Evolutionary conservation across 2,329 filamentous ascomycete species (phyloP), one percentile per base, ranked within the genome.

Genomic region (Alternaria angustiovoidea): DNA sequence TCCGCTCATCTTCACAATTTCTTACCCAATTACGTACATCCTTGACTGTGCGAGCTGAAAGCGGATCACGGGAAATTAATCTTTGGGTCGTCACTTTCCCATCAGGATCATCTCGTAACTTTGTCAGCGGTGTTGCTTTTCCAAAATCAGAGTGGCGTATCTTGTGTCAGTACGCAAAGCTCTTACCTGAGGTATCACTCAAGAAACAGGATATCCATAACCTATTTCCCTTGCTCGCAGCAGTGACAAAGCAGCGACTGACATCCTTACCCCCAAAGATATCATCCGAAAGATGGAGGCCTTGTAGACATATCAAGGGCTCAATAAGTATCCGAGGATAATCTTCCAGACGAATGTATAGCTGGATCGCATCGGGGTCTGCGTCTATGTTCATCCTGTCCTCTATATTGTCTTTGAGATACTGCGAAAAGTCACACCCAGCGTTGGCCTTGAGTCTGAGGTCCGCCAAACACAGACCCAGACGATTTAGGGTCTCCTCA

Each of bases 71-170:
- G 2, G 14, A 2, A 2, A 36, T 3, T 2, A 14, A 12, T 1
- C 1, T 16, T 1, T 0, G 1, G 14, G 7, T 0, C 5, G 0
- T 0, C 0, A 34, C 1, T 16, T 7, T 0, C 6, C 0, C 1
- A 2, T 16, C 2, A 6, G 0, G 0, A 16, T 34, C 14, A 16
- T 6, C 12, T 16, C 5, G 1, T 36, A 5, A 5, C 0, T 36
- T 16, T 7, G 14, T 34, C 4, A 34, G 4, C 14, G 4, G 0
- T 34, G 5, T 14, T 6, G 5, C 12, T 3, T 1, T 34, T 4
- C 2, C 1, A 6, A 2, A 34, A 0, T 0, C 1, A 7, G 1
- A 0, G 32, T 16, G 4, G 32, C 14, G 14, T 16, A 6, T 34
- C 11, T 5, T 12, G 14, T 1, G 1, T 36, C 32, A 18, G 18